Base-by-base conservation (phyloP, 345 rosid genomes). In the Lagerstroemia speciosa region DNA sequence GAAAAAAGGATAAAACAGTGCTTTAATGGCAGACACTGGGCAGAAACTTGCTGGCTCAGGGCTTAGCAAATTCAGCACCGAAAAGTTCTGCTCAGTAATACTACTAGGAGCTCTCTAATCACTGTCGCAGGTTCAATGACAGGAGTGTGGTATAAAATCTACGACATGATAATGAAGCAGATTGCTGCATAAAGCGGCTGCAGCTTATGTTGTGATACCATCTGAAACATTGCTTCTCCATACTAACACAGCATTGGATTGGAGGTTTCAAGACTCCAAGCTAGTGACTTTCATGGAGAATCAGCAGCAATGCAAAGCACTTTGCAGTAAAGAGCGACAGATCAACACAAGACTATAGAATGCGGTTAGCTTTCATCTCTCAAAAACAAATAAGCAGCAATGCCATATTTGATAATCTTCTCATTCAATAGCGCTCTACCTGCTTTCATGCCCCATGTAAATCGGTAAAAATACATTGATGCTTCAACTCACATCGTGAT, bases 21-120 rank as follows among this genome's bases (percentile, higher is more conserved):
- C n/a, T 62, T 62, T 12, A 2, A 17, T 63, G 24, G 5, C 37
- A 38, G 40, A 9, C 66, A 34, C 5, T 8, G 66, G 66, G 40
- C 33, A 63, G 40, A 17, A 32, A 22, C 37, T 63, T n/a, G n/a
- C 38, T 8, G 38, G 65, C 20, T 30, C 57, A 52, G 57, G 30
- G 30, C 33, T 36, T 60, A 31, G 45, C 65, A 69, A 48, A 37
- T 43, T 68, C 53, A 77, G 74, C 68, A 64, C 52, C 29, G 87
- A 82, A 69, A 85, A 73, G 60, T 72, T 79, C 52, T 71, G 81
- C 72, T 70, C 83, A 71, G 86, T 79, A 61, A 67, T 87, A 71
- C 89, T 82, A 77, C 65, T 84, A 64, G 93, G 83, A 67, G 83
- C 85, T 63, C 72, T 87, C 58, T 87, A 46, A 83, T 83, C 72